These are phyloP conservation scores for Oryza punctata DNA, from an alignment of 176 grass and related monocot species.

Conservation along the genomic window DNA sequence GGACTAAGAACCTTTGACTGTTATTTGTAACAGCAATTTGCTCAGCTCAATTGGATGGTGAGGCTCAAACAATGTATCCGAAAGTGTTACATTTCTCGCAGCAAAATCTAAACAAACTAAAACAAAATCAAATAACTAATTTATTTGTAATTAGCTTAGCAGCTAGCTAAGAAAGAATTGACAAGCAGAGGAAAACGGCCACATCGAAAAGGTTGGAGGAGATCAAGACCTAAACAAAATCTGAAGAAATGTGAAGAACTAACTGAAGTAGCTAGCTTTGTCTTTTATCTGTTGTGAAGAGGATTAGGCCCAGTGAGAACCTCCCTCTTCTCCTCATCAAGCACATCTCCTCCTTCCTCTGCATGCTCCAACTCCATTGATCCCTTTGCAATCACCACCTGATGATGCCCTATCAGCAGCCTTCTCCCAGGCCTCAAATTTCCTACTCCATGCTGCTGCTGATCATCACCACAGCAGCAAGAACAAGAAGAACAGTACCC, in stretches of 20 bases:
- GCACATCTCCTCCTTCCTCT: not conserved
- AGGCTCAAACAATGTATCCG: not conserved
- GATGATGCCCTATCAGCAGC: not conserved
- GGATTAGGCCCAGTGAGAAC: constrained; percentile 44
- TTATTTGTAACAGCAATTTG: not conserved
- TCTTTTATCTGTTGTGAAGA: constrained; percentile 44
- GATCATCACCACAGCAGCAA: not conserved
- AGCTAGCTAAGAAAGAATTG: not conserved
- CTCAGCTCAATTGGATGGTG: not conserved
- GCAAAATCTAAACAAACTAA: not conserved
- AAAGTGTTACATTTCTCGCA: not conserved
- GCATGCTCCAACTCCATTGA: constrained; percentile 7
- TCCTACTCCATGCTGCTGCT: not conserved
- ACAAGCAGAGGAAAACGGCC: not conserved
- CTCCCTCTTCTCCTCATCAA: constrained; percentile 45
- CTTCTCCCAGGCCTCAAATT: not conserved
- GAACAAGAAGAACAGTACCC: not conserved
- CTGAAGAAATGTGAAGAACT: not conserved
- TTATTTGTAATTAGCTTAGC: not conserved
- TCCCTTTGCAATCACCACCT: not conserved
- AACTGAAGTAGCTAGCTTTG: not conserved
- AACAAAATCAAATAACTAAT: constrained; percentile 9
- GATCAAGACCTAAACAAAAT: constrained; percentile 11
- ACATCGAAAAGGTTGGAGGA: not conserved
- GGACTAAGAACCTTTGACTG: not conserved